Conservation (phyloP, 2,329 filamentous ascomycete species). For the Colletotrichum trifolii region DNA sequence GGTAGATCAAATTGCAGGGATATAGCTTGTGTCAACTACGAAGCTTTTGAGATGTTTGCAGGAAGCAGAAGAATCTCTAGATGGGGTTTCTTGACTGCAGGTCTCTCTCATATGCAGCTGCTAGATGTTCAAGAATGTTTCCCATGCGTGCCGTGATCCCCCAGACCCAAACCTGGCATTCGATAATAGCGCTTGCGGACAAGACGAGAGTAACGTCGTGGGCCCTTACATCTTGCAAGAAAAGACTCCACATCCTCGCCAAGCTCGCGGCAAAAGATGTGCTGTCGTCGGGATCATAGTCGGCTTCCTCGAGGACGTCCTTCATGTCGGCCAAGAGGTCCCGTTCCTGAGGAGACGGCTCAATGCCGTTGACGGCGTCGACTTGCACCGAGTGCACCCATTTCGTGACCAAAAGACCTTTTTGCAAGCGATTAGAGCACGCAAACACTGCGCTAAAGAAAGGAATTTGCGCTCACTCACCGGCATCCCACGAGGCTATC, state of each 20-base stretch:
- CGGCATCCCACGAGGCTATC: neutral
- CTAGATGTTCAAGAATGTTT: neutral
- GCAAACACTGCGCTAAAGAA: neutral
- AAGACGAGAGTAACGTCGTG: too few relatives aligned
- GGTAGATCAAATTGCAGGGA: too few relatives aligned
- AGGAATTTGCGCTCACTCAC: neutral
- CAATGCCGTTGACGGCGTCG: neutral
- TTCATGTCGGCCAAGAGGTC: neutral
- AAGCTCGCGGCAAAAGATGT: neutral
- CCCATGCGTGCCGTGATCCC: slow-evolving; percentile 12
- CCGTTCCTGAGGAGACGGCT: neutral
- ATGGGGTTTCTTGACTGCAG: too few relatives aligned
- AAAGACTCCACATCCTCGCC: neutral
- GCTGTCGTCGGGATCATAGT: neutral
- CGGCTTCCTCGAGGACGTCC: neutral
- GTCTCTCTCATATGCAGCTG: slow-evolving; percentile 9
- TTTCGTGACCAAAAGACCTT: neutral
- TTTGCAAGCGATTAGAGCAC: neutral
- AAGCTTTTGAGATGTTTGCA: too few relatives aligned
- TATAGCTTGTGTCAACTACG: too few relatives aligned
- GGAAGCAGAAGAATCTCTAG: too few relatives aligned
- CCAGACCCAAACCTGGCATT: slow-evolving; percentile 10
- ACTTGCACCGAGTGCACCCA: neutral
- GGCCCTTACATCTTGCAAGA: slow-evolving; percentile 2
- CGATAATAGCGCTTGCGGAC: too few relatives aligned